Conservation (phyloP, 495 filamentous ascomycete genomes). For the Hypoxylon lienhwacheense region DNA sequence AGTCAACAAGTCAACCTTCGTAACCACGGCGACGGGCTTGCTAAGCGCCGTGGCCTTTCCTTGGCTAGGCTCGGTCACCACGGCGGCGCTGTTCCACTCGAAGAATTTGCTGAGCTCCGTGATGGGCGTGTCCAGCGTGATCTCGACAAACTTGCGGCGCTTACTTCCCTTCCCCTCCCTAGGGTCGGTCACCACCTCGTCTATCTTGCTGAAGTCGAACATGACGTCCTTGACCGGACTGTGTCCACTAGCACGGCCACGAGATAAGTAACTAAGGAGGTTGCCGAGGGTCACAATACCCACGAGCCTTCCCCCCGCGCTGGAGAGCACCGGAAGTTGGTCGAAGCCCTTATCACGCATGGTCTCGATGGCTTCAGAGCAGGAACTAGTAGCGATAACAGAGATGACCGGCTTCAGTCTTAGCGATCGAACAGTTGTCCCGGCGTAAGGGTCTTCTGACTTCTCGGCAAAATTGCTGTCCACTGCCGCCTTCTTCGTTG, state of each 20-base stretch:
- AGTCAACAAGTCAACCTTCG: constrained; percentile 93
- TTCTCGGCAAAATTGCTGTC: constrained; percentile 49
- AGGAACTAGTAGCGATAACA: constrained; percentile 65
- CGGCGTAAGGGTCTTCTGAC: constrained; percentile 63
- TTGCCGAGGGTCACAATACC: constrained; percentile 94
- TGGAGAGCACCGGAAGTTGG: constrained; percentile 85
- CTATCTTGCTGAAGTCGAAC: constrained; percentile 87
- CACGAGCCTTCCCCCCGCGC: constrained; percentile 68
- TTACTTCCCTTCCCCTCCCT: constrained; percentile 54
- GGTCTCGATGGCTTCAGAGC: constrained; percentile 85
- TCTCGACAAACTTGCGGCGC: constrained; percentile 80
- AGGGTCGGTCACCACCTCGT: constrained; percentile 86
- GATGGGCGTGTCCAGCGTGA: constrained; percentile 86
- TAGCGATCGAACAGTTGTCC: constrained; percentile 75
- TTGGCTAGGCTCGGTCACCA: constrained; percentile 73
- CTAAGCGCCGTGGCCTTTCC: constrained; percentile 56
- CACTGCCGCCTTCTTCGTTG: constrained; percentile 45
- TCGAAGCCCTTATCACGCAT: constrained; percentile 98
- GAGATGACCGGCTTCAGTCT: constrained; percentile 91
- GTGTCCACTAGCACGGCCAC: constrained; percentile 70
- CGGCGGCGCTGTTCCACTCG: constrained; percentile 94
- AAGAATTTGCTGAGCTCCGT: constrained; percentile 86
- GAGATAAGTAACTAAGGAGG: constrained; percentile 83
- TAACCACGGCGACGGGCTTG: constrained; percentile 87
- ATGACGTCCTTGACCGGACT: constrained; percentile 84